Percentiles rank a stretch among this genome's conserved stretches.
Evolutionary conservation across 1,284 basidiomycete species (phyloP).

Genomic region (Cryptococcus sp.): DNA sequence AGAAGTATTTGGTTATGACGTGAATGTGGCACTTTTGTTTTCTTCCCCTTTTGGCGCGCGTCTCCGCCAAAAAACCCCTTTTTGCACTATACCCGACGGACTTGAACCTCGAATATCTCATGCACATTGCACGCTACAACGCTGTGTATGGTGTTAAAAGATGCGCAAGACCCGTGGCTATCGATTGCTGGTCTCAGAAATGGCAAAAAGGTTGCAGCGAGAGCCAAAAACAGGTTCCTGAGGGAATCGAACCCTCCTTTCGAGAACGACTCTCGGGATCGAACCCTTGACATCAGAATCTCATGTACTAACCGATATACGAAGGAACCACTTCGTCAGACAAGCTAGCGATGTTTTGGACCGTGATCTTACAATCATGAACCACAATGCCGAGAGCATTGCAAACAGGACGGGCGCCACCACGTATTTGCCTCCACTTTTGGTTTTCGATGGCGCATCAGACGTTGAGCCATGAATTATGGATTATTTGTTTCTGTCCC

Average conservation of each 20-base stretch:
- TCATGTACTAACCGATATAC: conserved; percentile 10
- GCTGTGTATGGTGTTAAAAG: too few species aligned
- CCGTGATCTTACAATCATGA: not conserved
- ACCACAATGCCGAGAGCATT: not conserved
- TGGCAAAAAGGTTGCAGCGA: not conserved
- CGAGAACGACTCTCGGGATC: not conserved
- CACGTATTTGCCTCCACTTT: not conserved
- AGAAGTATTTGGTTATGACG: too few species aligned
- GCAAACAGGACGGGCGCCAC: not conserved
- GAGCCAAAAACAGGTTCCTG: not conserved
- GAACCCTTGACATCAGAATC: conserved; percentile 1
- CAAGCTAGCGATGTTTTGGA: not conserved
- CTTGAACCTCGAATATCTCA: too few species aligned
- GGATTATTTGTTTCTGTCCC: too few species aligned
- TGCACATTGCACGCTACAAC: too few species aligned
- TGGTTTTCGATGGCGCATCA: not conserved
- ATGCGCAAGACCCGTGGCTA: too few species aligned
- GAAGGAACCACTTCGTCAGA: not conserved
- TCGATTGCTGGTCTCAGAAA: not conserved
- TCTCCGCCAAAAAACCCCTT: too few species aligned
- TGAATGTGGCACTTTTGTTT: too few species aligned
- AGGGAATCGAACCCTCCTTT: conserved; percentile 7
- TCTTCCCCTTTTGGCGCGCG: too few species aligned
- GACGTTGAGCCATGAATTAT: too few species aligned
- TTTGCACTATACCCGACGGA: too few species aligned